Evolutionary conservation across 176 grass and related monocot genomes (phyloP).

Genomic region (maize (Zea mays)): Zm-B73-REFERENCE-NAM-5.0 NC_050098.1:112549501-112550000

Average conservation of each 20-base stretch:
- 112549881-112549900: conserved; percentile 88
- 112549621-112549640: not conserved
- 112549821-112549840: conserved; percentile 94
- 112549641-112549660: not conserved
- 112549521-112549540: not conserved
- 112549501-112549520: conserved; percentile 3
- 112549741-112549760: conserved; percentile 11
- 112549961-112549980: conserved; percentile 25
- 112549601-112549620: not conserved
- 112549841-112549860: conserved; percentile 93
- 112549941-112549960: conserved; percentile 26
- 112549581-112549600: not conserved
- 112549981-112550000: conserved; percentile 74
- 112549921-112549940: not conserved
- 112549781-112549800: conserved; percentile 72
- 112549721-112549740: not conserved
- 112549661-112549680: not conserved
- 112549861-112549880: conserved; percentile 90
- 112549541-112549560: not conserved
- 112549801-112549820: conserved; percentile 78
- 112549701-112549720: not conserved
- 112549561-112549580: conserved; percentile 1
- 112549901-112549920: conserved; percentile 24
- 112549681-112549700: conserved; percentile 22
- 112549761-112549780: conserved; percentile 28